Percentiles rank a stretch among this genome's conserved stretches.
phyloP scores from a whole-genome alignment of 148 eudicot species.

The Spergularia marina region DNA sequence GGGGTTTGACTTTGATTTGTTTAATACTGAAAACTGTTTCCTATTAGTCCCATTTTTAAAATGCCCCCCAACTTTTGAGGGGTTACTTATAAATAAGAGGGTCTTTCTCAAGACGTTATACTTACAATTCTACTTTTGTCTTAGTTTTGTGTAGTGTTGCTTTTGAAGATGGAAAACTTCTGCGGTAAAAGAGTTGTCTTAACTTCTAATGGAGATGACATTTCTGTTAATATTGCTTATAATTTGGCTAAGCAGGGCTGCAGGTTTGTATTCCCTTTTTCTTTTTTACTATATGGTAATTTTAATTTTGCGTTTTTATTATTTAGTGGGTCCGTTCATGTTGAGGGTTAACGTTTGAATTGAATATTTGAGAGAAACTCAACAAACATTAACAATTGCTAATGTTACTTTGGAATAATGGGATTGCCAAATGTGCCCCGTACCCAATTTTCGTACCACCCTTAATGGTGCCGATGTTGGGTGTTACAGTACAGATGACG shows the following conservation, averaged over 20 bases:
- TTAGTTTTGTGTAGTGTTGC: neutral
- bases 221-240: constrained; percentile 59
- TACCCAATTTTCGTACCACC: too few relatives aligned
- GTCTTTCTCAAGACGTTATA: neutral
- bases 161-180: constrained; percentile 40
- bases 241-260: constrained; percentile 75
- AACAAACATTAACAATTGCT: too few relatives aligned
- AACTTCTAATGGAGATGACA: constrained; percentile 74
- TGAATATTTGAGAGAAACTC: too few relatives aligned
- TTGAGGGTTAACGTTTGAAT: too few relatives aligned
- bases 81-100: constrained; percentile 12
- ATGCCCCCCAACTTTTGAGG: neutral
- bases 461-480: too few relatives aligned
- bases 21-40: neutral
- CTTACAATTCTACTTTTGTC: neutral
- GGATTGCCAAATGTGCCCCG: too few relatives aligned
- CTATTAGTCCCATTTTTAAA: too few relatives aligned
- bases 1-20: neutral
- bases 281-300: neutral
- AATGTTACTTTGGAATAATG: too few relatives aligned
- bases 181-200: constrained; percentile 59
- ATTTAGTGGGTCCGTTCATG: too few relatives aligned
- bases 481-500: too few relatives aligned
- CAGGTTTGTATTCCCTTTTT: constrained; percentile 46
- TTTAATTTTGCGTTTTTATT: too few relatives aligned